These are phyloP conservation scores for Bimuria novae-zelandiae DNA, from an alignment of 2,329 filamentous ascomycete genomes.

Conservation along the genomic window DNA sequence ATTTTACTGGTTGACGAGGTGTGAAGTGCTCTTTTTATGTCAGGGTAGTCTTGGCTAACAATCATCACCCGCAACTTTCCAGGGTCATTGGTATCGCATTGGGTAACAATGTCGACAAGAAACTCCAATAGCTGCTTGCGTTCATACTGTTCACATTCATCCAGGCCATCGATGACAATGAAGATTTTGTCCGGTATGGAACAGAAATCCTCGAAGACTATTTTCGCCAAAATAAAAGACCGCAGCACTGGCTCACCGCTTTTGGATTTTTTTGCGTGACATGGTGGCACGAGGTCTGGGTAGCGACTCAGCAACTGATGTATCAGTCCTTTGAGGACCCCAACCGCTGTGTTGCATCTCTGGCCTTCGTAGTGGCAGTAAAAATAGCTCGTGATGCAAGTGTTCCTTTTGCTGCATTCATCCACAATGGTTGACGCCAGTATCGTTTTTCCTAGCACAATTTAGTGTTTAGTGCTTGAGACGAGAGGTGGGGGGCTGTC, in stretches of 20 bases:
- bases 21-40: conserved; percentile 22
- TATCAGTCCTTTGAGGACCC: conserved; percentile 22
- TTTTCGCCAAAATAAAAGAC: conserved; percentile 18
- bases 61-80: conserved; percentile 29
- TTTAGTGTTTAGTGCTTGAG: background rate
- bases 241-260: conserved; percentile 27
- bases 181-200: conserved; percentile 20
- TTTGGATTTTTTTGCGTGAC: conserved; percentile 9
- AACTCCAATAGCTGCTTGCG: conserved; percentile 25
- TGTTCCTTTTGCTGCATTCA: conserved; percentile 13
- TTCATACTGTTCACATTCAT: conserved; percentile 26
- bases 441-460: conserved; percentile 30
- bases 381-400: conserved; percentile 21
- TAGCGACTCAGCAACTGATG: conserved; percentile 24
- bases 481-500: background rate
- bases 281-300: conserved; percentile 18
- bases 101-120: conserved; percentile 16
- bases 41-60: conserved; percentile 31
- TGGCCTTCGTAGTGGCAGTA: conserved; percentile 30
- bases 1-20: conserved; percentile 8
- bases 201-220: conserved; percentile 28
- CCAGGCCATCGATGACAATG: conserved; percentile 32
- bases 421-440: conserved; percentile 33
- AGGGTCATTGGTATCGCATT: conserved; percentile 20
- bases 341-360: conserved; percentile 17